These are phyloP conservation scores for Aegilops umbellulata DNA, from an alignment of 176 grass and related monocot genomes.

Conservation along the genomic window DNA sequence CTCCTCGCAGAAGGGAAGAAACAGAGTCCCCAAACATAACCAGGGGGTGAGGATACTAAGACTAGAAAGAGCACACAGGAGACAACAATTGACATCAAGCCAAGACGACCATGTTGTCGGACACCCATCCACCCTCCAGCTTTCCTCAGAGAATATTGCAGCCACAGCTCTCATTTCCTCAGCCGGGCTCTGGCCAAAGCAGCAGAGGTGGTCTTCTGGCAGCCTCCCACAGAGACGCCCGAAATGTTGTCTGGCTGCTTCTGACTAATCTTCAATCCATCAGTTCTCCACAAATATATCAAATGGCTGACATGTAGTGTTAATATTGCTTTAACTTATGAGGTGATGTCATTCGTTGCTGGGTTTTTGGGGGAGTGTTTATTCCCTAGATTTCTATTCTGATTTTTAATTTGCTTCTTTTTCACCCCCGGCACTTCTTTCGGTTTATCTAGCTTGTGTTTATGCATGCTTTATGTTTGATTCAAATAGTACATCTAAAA, in stretches of 20 bases:
- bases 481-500: neutral
- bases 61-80: too few species aligned
- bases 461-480: neutral
- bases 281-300: neutral
- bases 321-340: neutral
- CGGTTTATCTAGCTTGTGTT: neutral
- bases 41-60: too few species aligned
- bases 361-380: neutral
- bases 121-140: too few species aligned
- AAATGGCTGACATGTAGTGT: neutral
- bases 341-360: slow-evolving; percentile 12
- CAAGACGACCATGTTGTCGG: too few species aligned
- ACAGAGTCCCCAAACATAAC: too few species aligned
- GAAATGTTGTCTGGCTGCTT: neutral
- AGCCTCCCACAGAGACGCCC: too few species aligned
- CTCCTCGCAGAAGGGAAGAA: too few species aligned
- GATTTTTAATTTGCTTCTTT: neutral
- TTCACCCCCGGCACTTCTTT: neutral
- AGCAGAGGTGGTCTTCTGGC: too few species aligned
- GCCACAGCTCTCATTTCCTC: too few species aligned
- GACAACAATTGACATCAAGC: too few species aligned
- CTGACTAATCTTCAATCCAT: neutral
- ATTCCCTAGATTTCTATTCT: neutral
- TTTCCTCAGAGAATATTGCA: too few species aligned
- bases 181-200: too few species aligned